These are phyloP conservation scores for Calycina herbarum DNA, from an alignment of 2,329 filamentous ascomycete species.

Conservation along the genomic window DNA sequence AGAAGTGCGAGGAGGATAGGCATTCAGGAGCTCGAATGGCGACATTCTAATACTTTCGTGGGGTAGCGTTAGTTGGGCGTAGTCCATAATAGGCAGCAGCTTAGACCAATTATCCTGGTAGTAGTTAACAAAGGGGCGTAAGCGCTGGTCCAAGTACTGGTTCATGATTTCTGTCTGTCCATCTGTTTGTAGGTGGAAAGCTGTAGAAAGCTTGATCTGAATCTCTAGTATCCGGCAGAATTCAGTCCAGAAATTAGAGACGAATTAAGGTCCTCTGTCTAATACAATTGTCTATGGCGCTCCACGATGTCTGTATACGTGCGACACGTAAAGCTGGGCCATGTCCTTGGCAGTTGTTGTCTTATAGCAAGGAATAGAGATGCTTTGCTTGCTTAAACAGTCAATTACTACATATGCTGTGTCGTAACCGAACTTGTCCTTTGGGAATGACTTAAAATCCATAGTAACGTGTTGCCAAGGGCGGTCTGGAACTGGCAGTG, in stretches of 20 bases:
- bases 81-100: constrained; percentile 22
- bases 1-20: too few relatives aligned
- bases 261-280: not conserved
- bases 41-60: constrained; percentile 12
- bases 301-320: not conserved
- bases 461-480: not conserved
- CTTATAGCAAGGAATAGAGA: not conserved
- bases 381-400: not conserved
- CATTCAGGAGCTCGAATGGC: constrained; percentile 1
- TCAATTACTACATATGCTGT: not conserved
- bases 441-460: not conserved
- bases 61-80: constrained; percentile 11
- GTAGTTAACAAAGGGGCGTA: constrained; percentile 24
- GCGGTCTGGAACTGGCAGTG: not conserved
- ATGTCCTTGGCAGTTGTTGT: not conserved
- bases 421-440: not conserved
- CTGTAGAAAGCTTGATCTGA: too few relatives aligned
- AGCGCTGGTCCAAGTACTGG: constrained; percentile 13
- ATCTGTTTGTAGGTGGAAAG: not conserved
- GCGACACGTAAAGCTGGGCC: not conserved
- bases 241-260: too few relatives aligned
- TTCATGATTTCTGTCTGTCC: too few relatives aligned
- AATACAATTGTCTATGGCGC: not conserved
- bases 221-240: too few relatives aligned
- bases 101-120: constrained; percentile 26